A percentile compares a stretch with the other conserved stretches of the same genome.
Evolutionary conservation across 1,284 basidiomycete species (phyloP).

Genomic region (Trametes sp.): DNA sequence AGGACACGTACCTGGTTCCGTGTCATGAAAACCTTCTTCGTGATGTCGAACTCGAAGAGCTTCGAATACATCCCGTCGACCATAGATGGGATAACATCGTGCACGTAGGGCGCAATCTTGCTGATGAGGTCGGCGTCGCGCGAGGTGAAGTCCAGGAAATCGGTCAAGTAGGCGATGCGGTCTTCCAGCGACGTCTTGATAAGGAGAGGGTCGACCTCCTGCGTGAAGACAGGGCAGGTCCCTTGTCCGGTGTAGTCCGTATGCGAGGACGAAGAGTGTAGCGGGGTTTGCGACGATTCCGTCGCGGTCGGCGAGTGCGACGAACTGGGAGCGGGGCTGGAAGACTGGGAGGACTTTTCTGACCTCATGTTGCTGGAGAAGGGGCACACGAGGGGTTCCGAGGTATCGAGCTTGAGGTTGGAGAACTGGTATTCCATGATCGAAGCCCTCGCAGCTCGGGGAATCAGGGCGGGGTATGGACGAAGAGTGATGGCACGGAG

Average conservation of each 20-base stretch:
- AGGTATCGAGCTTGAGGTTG: conserved; percentile 16
- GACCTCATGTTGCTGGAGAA: conserved; percentile 15
- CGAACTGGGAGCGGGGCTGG: conserved; percentile 19
- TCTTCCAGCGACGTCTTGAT: conserved; percentile 44
- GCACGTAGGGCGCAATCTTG: conserved; percentile 49
- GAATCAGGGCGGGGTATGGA: conserved; percentile 7
- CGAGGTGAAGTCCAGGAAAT: conserved; percentile 53
- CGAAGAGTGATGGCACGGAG: conserved; percentile 18
- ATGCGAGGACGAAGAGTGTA: conserved; percentile 31
- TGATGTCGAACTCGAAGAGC: conserved; percentile 56
- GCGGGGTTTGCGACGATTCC: conserved; percentile 31
- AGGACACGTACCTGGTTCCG: conserved; percentile 41
- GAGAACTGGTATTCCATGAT: conserved; percentile 27
- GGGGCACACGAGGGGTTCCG: conserved; percentile 31
- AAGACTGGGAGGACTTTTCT: conserved; percentile 17
- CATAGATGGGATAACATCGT: conserved; percentile 50
- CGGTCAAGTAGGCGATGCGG: conserved; percentile 51
- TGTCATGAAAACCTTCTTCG: conserved; percentile 50
- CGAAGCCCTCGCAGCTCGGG: conserved; percentile 3
- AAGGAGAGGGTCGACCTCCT: conserved; percentile 42
- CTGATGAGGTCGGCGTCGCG: conserved; percentile 52
- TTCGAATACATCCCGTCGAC: conserved; percentile 57
- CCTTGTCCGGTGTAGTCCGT: conserved; percentile 22
- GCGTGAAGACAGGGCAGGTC: conserved; percentile 40
- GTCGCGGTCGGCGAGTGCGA: conserved; percentile 27